These are phyloP conservation scores for Sodiomyces alkalinus DNA, from an alignment of 2,329 filamentous ascomycete genomes.

Conservation along the genomic window DNA sequence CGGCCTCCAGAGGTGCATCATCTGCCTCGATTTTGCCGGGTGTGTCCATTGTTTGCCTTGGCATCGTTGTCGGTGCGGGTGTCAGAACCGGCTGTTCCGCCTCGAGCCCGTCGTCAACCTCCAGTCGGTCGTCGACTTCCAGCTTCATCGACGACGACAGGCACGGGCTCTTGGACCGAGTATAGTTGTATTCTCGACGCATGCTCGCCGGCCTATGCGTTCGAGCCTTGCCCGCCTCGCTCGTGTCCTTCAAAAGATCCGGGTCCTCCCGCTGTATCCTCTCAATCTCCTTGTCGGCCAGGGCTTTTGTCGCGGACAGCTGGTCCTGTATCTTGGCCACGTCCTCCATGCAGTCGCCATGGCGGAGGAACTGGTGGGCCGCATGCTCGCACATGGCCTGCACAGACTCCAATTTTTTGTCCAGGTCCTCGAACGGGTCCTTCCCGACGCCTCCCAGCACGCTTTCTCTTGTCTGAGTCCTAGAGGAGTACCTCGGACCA, in stretches of 20 bases:
- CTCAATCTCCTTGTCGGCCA: constrained; percentile 44
- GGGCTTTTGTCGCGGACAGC: constrained; percentile 46
- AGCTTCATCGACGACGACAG: constrained; percentile 10
- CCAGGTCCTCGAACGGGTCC: constrained; percentile 56
- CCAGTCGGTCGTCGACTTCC: constrained; percentile 15
- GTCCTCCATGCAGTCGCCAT: constrained; percentile 71
- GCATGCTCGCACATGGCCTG: constrained; percentile 74
- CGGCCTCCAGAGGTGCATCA: constrained; percentile 5
- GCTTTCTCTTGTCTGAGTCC: too few relatives aligned
- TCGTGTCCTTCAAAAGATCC: constrained; percentile 21
- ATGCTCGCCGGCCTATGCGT: constrained; percentile 38
- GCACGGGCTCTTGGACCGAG: constrained; percentile 12
- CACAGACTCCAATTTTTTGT: constrained; percentile 64
- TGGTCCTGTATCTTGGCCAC: constrained; percentile 53
- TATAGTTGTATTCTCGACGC: constrained; percentile 25
- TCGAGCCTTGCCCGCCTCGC: constrained; percentile 25
- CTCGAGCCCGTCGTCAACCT: constrained; percentile 7
- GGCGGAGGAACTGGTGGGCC: constrained; percentile 78
- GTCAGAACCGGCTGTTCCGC: constrained; percentile 2
- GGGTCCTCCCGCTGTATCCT: constrained; percentile 38
- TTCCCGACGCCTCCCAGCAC: neutral
- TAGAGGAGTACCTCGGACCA: constrained; percentile 7
- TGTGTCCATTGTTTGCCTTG: too few relatives aligned
- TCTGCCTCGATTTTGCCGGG: constrained; percentile 1
- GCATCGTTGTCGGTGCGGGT: neutral